A percentile compares a stretch with the other conserved stretches of the same genome.
These are phyloP conservation scores for Mucor circinelloides DNA, from an alignment of 371 early-diverging fungal species.

Conservation along the genomic window DNA sequence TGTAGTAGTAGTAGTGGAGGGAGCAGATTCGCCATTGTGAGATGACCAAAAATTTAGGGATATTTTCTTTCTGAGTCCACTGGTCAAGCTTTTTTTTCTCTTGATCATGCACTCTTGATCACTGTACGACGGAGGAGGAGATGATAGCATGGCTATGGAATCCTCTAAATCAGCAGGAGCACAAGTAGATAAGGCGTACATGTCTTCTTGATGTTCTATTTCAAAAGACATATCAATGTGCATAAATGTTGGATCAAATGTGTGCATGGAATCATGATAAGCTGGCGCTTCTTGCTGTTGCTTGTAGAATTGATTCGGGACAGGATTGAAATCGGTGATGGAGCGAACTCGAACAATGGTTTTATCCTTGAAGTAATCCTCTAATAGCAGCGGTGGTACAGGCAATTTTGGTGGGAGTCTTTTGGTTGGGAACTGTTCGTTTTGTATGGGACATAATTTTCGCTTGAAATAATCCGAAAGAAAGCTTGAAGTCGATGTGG, in stretches of 20 bases:
- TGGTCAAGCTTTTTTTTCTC: background rate
- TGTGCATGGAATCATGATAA: background rate
- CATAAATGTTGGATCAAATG: background rate
- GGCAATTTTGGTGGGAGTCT: background rate
- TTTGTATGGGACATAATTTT: background rate
- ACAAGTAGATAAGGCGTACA: background rate
- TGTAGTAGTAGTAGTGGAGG: background rate
- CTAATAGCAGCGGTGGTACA: background rate
- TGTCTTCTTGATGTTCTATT: background rate
- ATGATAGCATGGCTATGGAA: background rate
- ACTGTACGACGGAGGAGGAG: constrained; percentile 5
- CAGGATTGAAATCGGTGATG: constrained; percentile 9
- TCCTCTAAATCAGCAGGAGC: background rate
- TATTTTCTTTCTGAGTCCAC: background rate
- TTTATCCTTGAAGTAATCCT: background rate
- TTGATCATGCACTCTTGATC: background rate
- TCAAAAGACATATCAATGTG: background rate
- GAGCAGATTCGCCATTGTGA: background rate
- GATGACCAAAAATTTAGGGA: background rate
- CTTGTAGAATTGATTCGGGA: background rate
- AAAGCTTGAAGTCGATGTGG: background rate
- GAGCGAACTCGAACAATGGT: constrained; percentile 1
- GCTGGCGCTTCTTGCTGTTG: background rate
- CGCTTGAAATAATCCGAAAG: background rate
- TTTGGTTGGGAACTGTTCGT: constrained; percentile 5